These are phyloP conservation scores for Cucumis sativus DNA, from an alignment of 306 rosid genomes.

Conservation along the genomic window DNA sequence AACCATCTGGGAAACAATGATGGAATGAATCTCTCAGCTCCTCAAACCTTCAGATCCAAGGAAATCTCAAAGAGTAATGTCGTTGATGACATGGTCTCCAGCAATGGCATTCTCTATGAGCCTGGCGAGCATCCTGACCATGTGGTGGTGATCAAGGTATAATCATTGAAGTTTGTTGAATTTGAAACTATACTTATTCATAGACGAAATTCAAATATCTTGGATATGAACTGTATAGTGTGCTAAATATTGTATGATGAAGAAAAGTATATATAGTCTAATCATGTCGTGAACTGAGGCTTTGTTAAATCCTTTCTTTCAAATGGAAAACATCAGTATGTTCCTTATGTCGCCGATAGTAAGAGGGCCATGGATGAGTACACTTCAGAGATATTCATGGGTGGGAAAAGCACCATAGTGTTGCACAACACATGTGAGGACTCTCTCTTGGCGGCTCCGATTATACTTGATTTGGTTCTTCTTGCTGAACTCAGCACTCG, in stretches of 20 bases:
- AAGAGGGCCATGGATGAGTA: slow-evolving; percentile 99
- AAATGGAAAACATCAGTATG: slow-evolving; percentile 41
- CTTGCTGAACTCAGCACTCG: slow-evolving; percentile 98
- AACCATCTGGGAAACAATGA: slow-evolving; percentile 98
- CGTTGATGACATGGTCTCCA: slow-evolving; percentile 95
- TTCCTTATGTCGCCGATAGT: slow-evolving; percentile 95
- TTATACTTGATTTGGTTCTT: slow-evolving; percentile 88
- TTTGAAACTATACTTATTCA: not conserved
- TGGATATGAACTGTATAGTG: not conserved
- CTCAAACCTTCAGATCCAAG: slow-evolving; percentile 94
- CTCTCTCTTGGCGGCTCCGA: slow-evolving; percentile 96
- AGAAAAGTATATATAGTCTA: not conserved
- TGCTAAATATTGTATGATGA: too few species aligned
- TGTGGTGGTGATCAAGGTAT: slow-evolving; percentile 91
- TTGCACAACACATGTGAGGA: slow-evolving; percentile 99
- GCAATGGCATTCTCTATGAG: slow-evolving; percentile 79
- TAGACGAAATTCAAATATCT: not conserved
- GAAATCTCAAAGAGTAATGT: slow-evolving; percentile 97
- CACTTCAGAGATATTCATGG: slow-evolving; percentile 98
- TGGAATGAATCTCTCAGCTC: slow-evolving; percentile 97
- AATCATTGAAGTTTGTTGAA: not conserved
- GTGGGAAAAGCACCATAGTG: slow-evolving; percentile 84
- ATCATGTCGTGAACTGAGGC: not conserved
- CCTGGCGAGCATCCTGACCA: slow-evolving; percentile 99
- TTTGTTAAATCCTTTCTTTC: not conserved